These are phyloP conservation scores for Candida golubevii DNA, from an alignment of 805 yeast species.

Conservation along the genomic window DNA sequence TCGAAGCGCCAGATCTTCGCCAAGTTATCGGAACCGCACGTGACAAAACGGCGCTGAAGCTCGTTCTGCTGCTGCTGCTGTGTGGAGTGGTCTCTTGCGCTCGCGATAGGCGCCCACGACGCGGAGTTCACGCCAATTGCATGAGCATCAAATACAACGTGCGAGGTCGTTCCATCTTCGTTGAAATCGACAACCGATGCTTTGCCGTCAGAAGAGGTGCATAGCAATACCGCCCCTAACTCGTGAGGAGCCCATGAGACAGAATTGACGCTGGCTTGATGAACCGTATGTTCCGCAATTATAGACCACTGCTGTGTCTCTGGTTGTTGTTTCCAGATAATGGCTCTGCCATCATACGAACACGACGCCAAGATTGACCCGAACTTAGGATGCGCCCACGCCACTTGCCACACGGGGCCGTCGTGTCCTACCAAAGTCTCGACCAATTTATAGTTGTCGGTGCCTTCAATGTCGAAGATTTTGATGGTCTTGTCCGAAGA, in stretches of 20 bases:
- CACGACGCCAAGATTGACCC: constrained; percentile 93
- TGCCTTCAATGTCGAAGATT: constrained; percentile 20
- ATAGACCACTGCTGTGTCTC: constrained; percentile 84
- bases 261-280: constrained; percentile 91
- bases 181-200: constrained; percentile 87
- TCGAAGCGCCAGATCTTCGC: constrained; percentile 87
- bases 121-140: constrained; percentile 92
- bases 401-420: constrained; percentile 98
- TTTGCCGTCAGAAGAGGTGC: constrained; percentile 90
- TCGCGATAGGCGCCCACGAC: constrained; percentile 79
- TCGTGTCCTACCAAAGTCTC: constrained; percentile 92
- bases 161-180: constrained; percentile 78
- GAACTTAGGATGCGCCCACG: constrained; percentile 98
- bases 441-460: constrained; percentile 41
- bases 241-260: constrained; percentile 98
- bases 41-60: constrained; percentile 67
- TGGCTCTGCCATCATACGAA: constrained; percentile 90
- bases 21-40: constrained; percentile 93
- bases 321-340: constrained; percentile 83
- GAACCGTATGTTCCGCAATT: constrained; percentile 82
- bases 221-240: constrained; percentile 85
- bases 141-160: constrained; percentile 71
- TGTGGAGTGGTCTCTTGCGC: constrained; percentile 25
- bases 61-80: neutral
- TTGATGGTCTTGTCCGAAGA: constrained; percentile 19